Percentiles rank a stretch among this genome's conserved stretches.
Conservation (phyloP, 139 green algal genomes). For the Chlamydomonas sp. region DNA sequence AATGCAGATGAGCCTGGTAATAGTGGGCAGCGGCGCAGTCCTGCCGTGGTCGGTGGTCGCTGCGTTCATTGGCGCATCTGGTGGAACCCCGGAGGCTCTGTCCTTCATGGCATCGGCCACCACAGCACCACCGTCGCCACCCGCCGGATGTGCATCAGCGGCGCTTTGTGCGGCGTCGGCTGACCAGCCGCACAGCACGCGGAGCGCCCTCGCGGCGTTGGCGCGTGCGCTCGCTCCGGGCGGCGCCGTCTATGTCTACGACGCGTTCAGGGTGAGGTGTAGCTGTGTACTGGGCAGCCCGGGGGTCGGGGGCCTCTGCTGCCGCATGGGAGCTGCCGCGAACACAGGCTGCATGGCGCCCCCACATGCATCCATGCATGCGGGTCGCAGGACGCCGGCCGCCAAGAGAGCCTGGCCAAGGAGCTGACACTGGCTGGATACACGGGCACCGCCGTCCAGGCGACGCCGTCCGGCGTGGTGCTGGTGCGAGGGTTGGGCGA, state of each 20-base stretch:
- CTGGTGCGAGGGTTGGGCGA: neutral
- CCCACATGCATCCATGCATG: no score
- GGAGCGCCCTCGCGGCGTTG: constrained; percentile 6
- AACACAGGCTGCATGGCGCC: constrained; percentile 11
- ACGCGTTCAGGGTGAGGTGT: neutral
- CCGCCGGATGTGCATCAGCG: neutral
- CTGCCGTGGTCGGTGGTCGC: neutral
- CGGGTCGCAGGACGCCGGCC: no score
- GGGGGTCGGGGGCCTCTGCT: constrained; percentile 36
- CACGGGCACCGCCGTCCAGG: neutral
- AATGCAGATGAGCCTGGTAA: no score
- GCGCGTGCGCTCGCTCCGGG: constrained; percentile 16
- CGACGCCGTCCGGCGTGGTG: neutral
- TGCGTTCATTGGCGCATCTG: constrained; percentile 1
- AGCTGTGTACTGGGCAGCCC: neutral
- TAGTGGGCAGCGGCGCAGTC: no score
- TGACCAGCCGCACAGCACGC: constrained; percentile 1
- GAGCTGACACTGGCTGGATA: no score
- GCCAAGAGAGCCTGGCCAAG: no score
- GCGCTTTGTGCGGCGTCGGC: constrained; percentile 10
- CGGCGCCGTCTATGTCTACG: constrained; percentile 20
- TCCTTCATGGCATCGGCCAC: neutral
- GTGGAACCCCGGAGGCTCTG: neutral
- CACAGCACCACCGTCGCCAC: neutral
- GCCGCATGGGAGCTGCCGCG: constrained; percentile 48